Percentiles rank a stretch among this genome's conserved stretches.
phyloP scores from a whole-genome alignment of 225 moss, liverwort and hornwort genomes.

The Sphagnum contortum region DNA sequence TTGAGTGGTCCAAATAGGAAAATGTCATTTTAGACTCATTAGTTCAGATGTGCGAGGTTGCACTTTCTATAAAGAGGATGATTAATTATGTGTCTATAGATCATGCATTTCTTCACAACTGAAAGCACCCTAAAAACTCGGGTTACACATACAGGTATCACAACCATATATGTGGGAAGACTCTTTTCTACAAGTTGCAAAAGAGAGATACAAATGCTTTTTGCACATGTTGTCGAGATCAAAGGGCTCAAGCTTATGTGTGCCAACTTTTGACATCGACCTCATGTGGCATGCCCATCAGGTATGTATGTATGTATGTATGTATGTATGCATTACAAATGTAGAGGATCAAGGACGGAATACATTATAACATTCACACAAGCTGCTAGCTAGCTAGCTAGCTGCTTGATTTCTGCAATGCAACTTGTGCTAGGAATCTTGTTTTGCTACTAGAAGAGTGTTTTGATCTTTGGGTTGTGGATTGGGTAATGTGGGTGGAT shows the following conservation, averaged over 20 bases:
- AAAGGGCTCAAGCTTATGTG: conserved; percentile 60
- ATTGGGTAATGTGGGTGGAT: too few species aligned
- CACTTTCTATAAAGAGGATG: neutral
- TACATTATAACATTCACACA: too few species aligned
- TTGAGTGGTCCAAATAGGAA: conserved; percentile 6
- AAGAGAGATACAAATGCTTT: conserved; percentile 83
- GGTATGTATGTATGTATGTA: conserved; percentile 40
- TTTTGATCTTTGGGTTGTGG: too few species aligned
- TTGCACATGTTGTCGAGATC: conserved; percentile 57
- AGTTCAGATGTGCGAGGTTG: neutral
- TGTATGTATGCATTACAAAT: neutral
- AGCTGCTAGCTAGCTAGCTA: too few species aligned
- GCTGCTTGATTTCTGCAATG: too few species aligned
- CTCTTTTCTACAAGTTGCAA: conserved; percentile 52
- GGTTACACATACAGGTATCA: conserved; percentile 37
- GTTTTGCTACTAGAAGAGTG: too few species aligned
- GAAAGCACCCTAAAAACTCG: too few species aligned
- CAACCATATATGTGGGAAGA: conserved; percentile 85
- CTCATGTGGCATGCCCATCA: conserved; percentile 93
- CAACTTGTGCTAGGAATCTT: too few species aligned
- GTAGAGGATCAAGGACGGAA: too few species aligned
- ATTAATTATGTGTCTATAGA: neutral
- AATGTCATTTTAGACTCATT: neutral
- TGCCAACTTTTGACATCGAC: conserved; percentile 92
- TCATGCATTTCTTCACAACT: neutral